A percentile compares a stretch with the other conserved stretches of the same genome.
phyloP scores from a whole-genome alignment of 2,329 filamentous ascomycete genomes.

The Hypoxylon sp. region DNA sequence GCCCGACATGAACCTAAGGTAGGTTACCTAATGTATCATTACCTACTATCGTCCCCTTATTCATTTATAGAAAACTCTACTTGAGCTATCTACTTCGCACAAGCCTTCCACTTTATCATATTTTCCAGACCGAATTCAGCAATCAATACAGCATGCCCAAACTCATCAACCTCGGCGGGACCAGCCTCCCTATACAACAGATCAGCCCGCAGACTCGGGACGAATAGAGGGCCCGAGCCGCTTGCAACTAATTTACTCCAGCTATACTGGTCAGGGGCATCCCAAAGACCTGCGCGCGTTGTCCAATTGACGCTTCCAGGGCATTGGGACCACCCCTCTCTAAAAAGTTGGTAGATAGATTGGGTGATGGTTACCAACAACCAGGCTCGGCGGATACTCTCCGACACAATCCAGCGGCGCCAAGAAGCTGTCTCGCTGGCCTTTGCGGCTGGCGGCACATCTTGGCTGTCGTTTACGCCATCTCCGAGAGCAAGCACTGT shows the following conservation, averaged over 20 bases:
- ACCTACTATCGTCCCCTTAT: background rate
- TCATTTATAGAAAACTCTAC: background rate
- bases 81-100: background rate
- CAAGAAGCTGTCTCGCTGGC: constrained; percentile 8
- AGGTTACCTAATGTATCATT: too few relatives aligned
- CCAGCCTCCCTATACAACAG: constrained; percentile 21
- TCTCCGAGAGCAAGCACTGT: constrained; percentile 12
- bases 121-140: constrained; percentile 20
- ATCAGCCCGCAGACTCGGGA: constrained; percentile 18
- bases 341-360: constrained; percentile 25
- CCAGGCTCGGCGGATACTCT: constrained; percentile 30
- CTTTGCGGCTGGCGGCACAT: too few relatives aligned
- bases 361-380: constrained; percentile 25
- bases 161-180: constrained; percentile 26
- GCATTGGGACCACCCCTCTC: constrained; percentile 25
- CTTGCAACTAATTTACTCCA: constrained; percentile 19
- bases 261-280: constrained; percentile 27
- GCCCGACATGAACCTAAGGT: too few relatives aligned
- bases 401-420: constrained; percentile 24
- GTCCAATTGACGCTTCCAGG: constrained; percentile 28
- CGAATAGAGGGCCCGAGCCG: constrained; percentile 20
- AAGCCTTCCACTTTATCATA: constrained; percentile 24
- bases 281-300: constrained; percentile 24
- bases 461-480: background rate
- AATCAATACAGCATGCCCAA: constrained; percentile 22